Base-by-base conservation (phyloP, 345 rosid genomes). In the Hirschfeldia incana region DNA sequence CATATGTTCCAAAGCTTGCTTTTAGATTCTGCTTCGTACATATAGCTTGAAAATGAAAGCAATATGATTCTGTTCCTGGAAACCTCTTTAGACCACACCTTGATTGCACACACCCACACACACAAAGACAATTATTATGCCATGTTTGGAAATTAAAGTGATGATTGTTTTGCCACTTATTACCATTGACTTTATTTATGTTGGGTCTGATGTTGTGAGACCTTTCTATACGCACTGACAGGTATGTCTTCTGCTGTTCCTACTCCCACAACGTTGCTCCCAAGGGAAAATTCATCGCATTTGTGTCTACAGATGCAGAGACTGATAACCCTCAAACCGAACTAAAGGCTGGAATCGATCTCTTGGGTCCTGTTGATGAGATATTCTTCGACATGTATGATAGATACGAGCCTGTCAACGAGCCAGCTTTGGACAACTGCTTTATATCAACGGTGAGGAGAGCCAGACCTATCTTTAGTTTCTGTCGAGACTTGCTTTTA, bases 201-300 rank as follows among this genome's bases (percentile, higher is more conserved):
- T 34, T 36, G 67, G 39, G 17, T 61, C 42, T 79, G 29, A 73
- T 64, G 51, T 69, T 58, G 4, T 72, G 68, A 65, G 33, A 64
- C 42, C 42, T 66, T 16, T 61, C 33, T 21, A 21, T 62, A 21
- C 34, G 37, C 39, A 76, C 53, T 58, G 69, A 62, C 85, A 92
- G 95, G 98, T 94, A 95, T 86, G 89, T 95, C 55, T 95, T 95
- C 81, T 93, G 98, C 61, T 95, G 97, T 81, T 95, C 99, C 11
- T 95, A 91, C 82, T 83, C 98, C 37, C 99, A 95, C 86, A 95
- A 91, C 75, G 97, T 95, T 55, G 97, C 98, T 15, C 89, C 97
- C 42, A 87, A 90, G 82, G 98, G 97, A 16, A 91, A 91, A 80
- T 95, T 80, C 88, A 95, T 95, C 30, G 98, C 99, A 69, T 93